Conservation (phyloP, 2,329 filamentous ascomycete genomes). For the Fusarium longipes region DNA sequence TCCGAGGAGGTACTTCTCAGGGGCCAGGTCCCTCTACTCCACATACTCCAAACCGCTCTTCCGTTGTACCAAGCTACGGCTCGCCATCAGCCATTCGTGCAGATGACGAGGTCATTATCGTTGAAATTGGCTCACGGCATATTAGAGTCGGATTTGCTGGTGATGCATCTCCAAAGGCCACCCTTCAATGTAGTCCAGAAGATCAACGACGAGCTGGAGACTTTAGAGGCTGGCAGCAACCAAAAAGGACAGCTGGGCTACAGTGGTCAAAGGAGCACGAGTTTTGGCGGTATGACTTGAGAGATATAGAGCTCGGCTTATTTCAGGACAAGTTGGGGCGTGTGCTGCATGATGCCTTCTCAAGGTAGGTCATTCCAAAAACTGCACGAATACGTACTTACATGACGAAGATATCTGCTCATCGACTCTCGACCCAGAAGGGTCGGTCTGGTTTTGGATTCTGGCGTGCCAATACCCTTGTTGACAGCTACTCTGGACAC, state of each 20-base stretch:
- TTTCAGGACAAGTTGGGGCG: constrained; percentile 90
- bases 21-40: constrained; percentile 59
- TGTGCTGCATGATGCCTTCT: constrained; percentile 82
- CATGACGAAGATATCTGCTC: constrained; percentile 64
- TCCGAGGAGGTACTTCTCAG: constrained; percentile 59
- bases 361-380: constrained; percentile 66
- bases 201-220: constrained; percentile 83
- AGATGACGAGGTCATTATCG: constrained; percentile 86
- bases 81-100: constrained; percentile 71
- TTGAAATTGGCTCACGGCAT: constrained; percentile 84
- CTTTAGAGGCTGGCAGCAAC: constrained; percentile 76
- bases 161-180: constrained; percentile 79
- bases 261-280: constrained; percentile 75
- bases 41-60: constrained; percentile 68
- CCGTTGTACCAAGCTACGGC: constrained; percentile 66
- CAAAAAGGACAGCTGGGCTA: constrained; percentile 58
- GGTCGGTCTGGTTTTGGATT: constrained; percentile 80
- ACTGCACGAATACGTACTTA: constrained; percentile 18
- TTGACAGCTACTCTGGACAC: constrained; percentile 80
- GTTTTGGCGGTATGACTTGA: constrained; percentile 82
- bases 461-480: constrained; percentile 80
- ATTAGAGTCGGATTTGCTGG: constrained; percentile 88
- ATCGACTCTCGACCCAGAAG: constrained; percentile 81
- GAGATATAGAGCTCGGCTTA: constrained; percentile 78
- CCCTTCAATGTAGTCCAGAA: constrained; percentile 78